These are phyloP conservation scores for Trichosanthes truncata DNA, from an alignment of 306 rosid genomes.

Conservation along the genomic window DNA sequence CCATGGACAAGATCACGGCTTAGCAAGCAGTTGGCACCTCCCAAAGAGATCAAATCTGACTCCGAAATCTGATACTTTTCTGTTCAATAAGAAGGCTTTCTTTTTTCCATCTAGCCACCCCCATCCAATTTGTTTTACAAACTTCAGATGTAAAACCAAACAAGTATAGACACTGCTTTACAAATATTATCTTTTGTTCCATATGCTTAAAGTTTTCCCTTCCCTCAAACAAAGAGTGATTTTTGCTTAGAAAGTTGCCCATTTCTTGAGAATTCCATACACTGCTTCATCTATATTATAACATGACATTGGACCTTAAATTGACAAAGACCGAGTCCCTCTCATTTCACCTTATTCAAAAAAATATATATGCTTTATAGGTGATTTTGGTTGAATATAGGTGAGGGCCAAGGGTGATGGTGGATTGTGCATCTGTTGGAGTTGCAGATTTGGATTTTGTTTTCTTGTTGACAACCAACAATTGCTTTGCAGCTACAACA, in stretches of 20 bases:
- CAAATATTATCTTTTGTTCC: not conserved
- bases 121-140: not conserved
- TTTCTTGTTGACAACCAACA: not conserved
- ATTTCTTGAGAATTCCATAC: not conserved
- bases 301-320: slow-evolving; percentile 6
- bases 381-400: slow-evolving; percentile 8
- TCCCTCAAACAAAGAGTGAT: not conserved
- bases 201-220: not conserved
- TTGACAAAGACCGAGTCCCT: not conserved
- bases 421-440: slow-evolving; percentile 6
- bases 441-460: not conserved
- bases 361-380: not conserved
- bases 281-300: not conserved
- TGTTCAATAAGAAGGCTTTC: not conserved
- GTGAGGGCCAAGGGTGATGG: slow-evolving; percentile 1
- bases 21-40: slow-evolving; percentile 66
- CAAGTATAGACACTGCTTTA: not conserved
- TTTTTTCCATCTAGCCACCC: not conserved
- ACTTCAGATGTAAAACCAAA: slow-evolving; percentile 2
- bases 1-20: slow-evolving; percentile 85
- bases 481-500: not conserved
- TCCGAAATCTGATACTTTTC: slow-evolving; percentile 27
- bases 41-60: slow-evolving; percentile 50
- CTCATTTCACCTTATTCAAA: not conserved
- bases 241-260: not conserved